phyloP scores from a whole-genome alignment of 192 early-diverging fungal species.

The Entomortierella lignicola region DNA sequence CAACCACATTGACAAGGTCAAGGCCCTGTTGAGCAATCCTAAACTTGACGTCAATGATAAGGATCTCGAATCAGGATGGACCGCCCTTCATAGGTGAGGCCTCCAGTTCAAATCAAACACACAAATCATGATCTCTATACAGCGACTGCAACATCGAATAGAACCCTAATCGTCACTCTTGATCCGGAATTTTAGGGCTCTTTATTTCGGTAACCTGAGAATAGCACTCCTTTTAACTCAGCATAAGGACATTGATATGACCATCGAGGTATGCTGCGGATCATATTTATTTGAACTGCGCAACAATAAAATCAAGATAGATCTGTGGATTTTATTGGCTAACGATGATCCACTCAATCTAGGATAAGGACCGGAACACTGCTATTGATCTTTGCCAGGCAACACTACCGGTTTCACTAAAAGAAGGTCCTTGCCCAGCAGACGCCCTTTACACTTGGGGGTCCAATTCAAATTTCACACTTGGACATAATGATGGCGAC shows the following conservation, averaged over 20 bases:
- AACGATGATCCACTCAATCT: not conserved
- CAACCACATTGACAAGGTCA: constrained; percentile 52
- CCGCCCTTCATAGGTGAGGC: constrained; percentile 70
- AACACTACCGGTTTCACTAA: constrained; percentile 27
- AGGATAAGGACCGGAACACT: constrained; percentile 62
- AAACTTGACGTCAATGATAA: constrained; percentile 67
- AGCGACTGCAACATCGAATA: too few species aligned
- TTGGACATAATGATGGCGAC: constrained; percentile 75
- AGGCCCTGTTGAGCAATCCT: constrained; percentile 50
- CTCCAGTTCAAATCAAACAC: too few species aligned
- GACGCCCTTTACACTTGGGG: constrained; percentile 79
- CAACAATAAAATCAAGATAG: not conserved
- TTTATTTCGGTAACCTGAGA: constrained; percentile 69
- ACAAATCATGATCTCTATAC: too few species aligned
- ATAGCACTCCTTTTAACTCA: constrained; percentile 62
- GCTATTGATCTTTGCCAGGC: constrained; percentile 54
- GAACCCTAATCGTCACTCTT: too few species aligned
- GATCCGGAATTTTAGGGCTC: constrained; percentile 41
- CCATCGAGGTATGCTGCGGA: constrained; percentile 55
- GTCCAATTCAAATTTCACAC: constrained; percentile 73
- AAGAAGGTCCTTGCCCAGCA: constrained; percentile 38
- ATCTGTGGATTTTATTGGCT: not conserved
- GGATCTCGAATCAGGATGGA: constrained; percentile 78
- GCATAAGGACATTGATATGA: constrained; percentile 62
- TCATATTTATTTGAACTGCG: constrained; percentile 4